Conservation (phyloP, 1,284 basidiomycete species). For the Fomitopsis palustris region DNA sequence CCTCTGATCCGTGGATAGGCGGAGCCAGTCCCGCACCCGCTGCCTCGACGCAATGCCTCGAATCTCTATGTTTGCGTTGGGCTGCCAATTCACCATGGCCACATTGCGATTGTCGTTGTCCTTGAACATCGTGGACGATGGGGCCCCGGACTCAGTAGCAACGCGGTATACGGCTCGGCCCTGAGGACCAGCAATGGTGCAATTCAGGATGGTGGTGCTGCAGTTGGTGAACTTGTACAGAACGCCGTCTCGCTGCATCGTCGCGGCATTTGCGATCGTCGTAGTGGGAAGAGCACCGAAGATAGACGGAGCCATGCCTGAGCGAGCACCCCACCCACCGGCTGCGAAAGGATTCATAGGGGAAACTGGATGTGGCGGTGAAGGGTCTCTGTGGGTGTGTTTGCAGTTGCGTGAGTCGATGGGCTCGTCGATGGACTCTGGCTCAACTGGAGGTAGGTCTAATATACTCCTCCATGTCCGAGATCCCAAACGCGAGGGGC, state of each 20-base stretch:
- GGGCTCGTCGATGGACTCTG: neutral
- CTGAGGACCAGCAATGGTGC: slow-evolving; percentile 46
- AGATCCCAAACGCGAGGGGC: neutral
- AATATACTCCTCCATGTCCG: slow-evolving; percentile 1
- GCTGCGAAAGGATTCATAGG: slow-evolving; percentile 29
- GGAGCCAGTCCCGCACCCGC: slow-evolving; percentile 51
- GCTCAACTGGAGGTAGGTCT: neutral
- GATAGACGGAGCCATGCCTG: slow-evolving; percentile 40
- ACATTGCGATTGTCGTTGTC: slow-evolving; percentile 44
- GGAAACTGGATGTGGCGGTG: neutral
- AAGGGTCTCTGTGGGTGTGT: neutral
- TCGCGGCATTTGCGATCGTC: slow-evolving; percentile 19
- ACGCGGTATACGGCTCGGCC: slow-evolving; percentile 28
- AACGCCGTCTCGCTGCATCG: slow-evolving; percentile 32
- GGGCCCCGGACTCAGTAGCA: slow-evolving; percentile 43
- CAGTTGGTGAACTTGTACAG: slow-evolving; percentile 51
- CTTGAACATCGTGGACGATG: slow-evolving; percentile 52
- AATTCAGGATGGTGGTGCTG: slow-evolving; percentile 50
- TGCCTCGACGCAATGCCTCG: slow-evolving; percentile 47
- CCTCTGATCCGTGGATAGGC: slow-evolving; percentile 48
- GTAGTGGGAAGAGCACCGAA: slow-evolving; percentile 62
- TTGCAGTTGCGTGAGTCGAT: neutral
- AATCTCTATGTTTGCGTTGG: slow-evolving; percentile 51
- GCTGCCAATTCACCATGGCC: slow-evolving; percentile 59
- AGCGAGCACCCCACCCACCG: slow-evolving; percentile 22